phyloP scores from a whole-genome alignment of 192 early-diverging fungal genomes.

The Umbelopsis isabellina region DNA sequence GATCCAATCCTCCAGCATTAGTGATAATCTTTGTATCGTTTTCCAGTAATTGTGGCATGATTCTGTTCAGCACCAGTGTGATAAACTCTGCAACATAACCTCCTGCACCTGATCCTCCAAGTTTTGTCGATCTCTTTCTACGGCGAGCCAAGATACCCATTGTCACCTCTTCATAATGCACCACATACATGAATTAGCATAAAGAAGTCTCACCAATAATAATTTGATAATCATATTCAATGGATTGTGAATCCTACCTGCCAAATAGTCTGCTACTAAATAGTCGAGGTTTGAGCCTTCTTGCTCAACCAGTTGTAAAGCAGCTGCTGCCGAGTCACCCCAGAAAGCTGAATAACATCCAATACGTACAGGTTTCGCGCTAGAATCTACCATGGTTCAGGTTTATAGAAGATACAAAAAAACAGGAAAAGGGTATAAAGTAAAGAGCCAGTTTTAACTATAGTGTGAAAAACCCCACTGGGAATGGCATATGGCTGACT shows the following conservation, averaged over 20 bases:
- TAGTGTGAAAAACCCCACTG: not conserved
- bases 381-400: slow-evolving; percentile 23
- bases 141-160: slow-evolving; percentile 69
- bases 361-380: slow-evolving; percentile 49
- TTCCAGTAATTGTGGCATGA: slow-evolving; percentile 53
- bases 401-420: not conserved
- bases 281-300: slow-evolving; percentile 55
- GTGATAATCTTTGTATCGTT: slow-evolving; percentile 64
- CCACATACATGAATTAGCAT: not conserved
- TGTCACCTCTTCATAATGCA: slow-evolving; percentile 58
- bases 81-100: slow-evolving; percentile 67
- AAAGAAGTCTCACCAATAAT: not conserved
- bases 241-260: slow-evolving; percentile 47
- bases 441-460: not conserved
- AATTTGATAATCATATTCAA: not conserved
- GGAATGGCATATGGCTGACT: slow-evolving; percentile 19
- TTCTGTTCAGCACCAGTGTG: slow-evolving; percentile 50
- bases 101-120: slow-evolving; percentile 47
- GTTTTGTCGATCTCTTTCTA: slow-evolving; percentile 41
- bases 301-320: slow-evolving; percentile 55
- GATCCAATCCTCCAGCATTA: slow-evolving; percentile 69
- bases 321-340: slow-evolving; percentile 61
- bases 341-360: slow-evolving; percentile 60
- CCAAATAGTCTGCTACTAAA: slow-evolving; percentile 66
- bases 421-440: not conserved